Percentiles rank a stretch among this genome's conserved stretches.
Conservation (phyloP, 2,329 filamentous ascomycete genomes). For the Alternaria panax region DNA sequence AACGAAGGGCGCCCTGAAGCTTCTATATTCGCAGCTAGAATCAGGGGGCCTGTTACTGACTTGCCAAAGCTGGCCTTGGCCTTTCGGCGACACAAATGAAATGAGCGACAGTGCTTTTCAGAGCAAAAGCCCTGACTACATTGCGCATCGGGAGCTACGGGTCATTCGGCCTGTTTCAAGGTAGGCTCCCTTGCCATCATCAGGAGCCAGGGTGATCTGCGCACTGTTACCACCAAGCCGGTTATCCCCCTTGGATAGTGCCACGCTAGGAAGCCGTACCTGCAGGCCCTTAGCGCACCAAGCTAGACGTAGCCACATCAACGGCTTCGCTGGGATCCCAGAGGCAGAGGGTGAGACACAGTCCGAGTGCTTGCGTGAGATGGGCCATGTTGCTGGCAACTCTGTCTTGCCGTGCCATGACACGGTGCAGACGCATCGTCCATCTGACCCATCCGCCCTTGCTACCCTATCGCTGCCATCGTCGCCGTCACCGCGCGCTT, state of each 20-base stretch:
- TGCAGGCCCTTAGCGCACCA: conserved; percentile 14
- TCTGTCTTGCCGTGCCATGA: background rate
- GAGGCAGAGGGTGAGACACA: background rate
- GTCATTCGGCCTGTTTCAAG: conserved; percentile 49
- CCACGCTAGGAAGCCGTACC: conserved; percentile 29
- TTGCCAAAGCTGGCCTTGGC: conserved; percentile 44
- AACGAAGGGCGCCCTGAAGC: conserved; percentile 36
- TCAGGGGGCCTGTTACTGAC: conserved; percentile 42
- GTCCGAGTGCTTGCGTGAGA: background rate
- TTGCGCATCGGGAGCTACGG: conserved; percentile 51
- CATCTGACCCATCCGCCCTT: background rate
- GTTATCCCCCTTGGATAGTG: conserved; percentile 27
- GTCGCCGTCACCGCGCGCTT: background rate
- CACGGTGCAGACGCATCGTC: background rate
- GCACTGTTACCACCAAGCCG: conserved; percentile 35
- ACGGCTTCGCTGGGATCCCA: conserved; percentile 29
- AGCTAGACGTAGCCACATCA: conserved; percentile 24
- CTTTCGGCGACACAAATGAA: conserved; percentile 50
- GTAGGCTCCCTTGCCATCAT: conserved; percentile 37
- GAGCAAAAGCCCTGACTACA: conserved; percentile 46
- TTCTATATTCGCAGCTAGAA: conserved; percentile 41
- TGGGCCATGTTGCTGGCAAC: background rate
- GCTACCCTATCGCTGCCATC: background rate
- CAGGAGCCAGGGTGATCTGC: conserved; percentile 42
- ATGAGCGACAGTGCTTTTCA: conserved; percentile 48